Conservation (phyloP, 192 early-diverging fungal genomes). For the Chytriomyces confervae region DNA sequence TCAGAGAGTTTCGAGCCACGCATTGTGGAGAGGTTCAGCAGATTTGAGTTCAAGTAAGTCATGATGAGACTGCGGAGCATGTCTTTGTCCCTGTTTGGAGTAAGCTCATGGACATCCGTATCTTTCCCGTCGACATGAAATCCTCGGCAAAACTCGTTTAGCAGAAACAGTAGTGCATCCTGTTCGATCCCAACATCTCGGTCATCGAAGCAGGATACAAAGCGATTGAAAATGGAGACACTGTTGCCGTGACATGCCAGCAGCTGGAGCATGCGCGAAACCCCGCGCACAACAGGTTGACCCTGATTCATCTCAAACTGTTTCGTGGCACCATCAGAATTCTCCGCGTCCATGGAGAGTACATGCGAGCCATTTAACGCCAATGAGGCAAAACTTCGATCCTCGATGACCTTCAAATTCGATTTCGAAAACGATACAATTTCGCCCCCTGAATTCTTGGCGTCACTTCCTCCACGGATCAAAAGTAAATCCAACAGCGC, state of each 20-base stretch:
- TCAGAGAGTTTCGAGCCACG: not conserved
- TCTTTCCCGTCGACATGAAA: not conserved
- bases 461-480: not conserved
- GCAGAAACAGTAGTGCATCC: slow-evolving; percentile 15
- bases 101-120: not conserved
- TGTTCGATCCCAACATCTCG: not conserved
- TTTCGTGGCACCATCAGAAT: not conserved
- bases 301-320: slow-evolving; percentile 27
- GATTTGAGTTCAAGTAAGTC: slow-evolving; percentile 16
- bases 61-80: slow-evolving; percentile 24
- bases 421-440: slow-evolving; percentile 16
- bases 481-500: not conserved
- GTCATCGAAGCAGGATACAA: slow-evolving; percentile 12
- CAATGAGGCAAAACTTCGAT: slow-evolving; percentile 2
- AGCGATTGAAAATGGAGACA: slow-evolving; percentile 8
- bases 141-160: slow-evolving; percentile 27
- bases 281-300: not conserved
- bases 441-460: not conserved
- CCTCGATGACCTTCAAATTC: slow-evolving; percentile 27
- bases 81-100: not conserved
- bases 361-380: too few species aligned
- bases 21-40: slow-evolving; percentile 3
- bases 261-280: slow-evolving; percentile 19
- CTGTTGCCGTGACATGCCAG: slow-evolving; percentile 18
- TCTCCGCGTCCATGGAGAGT: not conserved